phyloP scores from a whole-genome alignment of 1,284 basidiomycete genomes.

The Boletus chippewaensis region DNA sequence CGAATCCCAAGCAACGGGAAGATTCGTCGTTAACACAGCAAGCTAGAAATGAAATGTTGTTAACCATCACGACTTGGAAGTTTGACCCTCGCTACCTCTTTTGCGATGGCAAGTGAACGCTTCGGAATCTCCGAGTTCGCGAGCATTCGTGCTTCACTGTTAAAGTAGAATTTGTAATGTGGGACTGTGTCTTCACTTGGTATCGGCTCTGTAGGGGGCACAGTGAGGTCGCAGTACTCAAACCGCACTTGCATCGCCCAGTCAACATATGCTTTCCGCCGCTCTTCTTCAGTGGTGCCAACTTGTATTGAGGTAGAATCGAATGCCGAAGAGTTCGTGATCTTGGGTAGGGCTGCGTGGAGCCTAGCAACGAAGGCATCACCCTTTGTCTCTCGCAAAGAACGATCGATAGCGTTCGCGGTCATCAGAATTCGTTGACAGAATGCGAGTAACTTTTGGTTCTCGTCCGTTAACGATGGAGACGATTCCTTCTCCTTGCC shows the following conservation, averaged over 20 bases:
- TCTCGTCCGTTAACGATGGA: constrained; percentile 52
- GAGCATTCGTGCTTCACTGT: constrained; percentile 73
- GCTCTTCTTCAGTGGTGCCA: constrained; percentile 58
- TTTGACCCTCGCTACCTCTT: constrained; percentile 54
- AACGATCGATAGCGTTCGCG: constrained; percentile 75
- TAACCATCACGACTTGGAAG: constrained; percentile 5
- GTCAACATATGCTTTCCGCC: constrained; percentile 64
- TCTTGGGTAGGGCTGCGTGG: constrained; percentile 67
- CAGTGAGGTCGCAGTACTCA: constrained; percentile 78
- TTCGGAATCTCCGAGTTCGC: constrained; percentile 77
- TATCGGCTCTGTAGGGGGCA: constrained; percentile 34
- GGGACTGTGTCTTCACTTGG: constrained; percentile 43
- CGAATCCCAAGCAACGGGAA: constrained; percentile 86
- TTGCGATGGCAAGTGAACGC: constrained; percentile 84
- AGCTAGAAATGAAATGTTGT: constrained; percentile 44
- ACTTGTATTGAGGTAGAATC: constrained; percentile 41
- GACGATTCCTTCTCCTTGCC: constrained; percentile 55
- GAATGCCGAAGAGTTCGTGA: constrained; percentile 42
- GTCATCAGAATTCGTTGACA: constrained; percentile 78
- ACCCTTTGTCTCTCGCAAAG: constrained; percentile 80
- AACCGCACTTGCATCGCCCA: constrained; percentile 80
- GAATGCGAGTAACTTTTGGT: constrained; percentile 56
- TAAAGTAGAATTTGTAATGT: constrained; percentile 74
- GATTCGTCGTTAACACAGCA: constrained; percentile 81
- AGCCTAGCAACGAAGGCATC: constrained; percentile 73